phyloP scores from a whole-genome alignment of 106 monocot species.

The Dendrobium catenatum region DNA sequence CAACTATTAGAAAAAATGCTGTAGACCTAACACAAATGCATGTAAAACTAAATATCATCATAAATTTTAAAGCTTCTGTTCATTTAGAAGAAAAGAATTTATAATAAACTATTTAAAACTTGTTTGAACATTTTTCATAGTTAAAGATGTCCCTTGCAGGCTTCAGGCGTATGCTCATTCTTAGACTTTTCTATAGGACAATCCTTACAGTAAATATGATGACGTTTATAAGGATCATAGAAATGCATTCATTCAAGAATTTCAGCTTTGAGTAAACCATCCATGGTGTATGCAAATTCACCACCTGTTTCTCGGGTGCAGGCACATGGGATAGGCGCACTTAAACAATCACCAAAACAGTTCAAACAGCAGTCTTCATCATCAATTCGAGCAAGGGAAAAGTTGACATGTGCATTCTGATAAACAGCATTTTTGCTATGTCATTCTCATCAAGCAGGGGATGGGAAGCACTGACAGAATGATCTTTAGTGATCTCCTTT shows the following conservation, averaged over 20 bases:
- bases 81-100: no score
- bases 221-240: constrained; percentile 40
- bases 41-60: no score
- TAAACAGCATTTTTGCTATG: constrained; percentile 67
- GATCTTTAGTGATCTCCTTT: constrained; percentile 14
- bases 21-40: no score
- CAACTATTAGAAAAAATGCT: no score
- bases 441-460: constrained; percentile 66
- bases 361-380: constrained; percentile 81
- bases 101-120: no score
- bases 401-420: constrained; percentile 73
- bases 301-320: constrained; percentile 88
- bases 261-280: constrained; percentile 51
- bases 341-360: constrained; percentile 74
- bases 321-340: constrained; percentile 56
- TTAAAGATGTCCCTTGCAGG: constrained; percentile 67
- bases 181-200: constrained; percentile 71
- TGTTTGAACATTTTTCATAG: no score
- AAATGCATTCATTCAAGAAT: constrained; percentile 68
- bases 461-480: constrained; percentile 20
- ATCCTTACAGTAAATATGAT: constrained; percentile 54
- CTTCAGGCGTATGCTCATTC: constrained; percentile 41
- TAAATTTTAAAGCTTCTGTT: no score
- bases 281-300: constrained; percentile 66
- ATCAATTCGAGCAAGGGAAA: constrained; percentile 87